These are phyloP conservation scores for Capronia americana DNA, from an alignment of 2,329 filamentous ascomycete genomes.

Conservation along the genomic window DNA sequence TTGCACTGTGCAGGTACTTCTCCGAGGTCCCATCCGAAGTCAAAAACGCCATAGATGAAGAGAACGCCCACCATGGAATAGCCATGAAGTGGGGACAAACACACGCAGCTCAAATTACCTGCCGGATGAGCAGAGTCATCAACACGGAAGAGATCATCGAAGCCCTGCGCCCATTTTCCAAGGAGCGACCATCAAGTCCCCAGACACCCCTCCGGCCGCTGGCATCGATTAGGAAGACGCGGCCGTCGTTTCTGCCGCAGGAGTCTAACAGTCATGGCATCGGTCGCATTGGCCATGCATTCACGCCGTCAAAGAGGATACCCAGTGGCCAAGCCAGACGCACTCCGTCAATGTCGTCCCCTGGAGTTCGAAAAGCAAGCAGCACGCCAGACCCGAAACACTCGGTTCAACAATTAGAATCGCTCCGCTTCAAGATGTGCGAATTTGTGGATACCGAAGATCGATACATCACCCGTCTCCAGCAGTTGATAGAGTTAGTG, in stretches of 20 bases:
- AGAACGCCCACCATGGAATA: slow-evolving; percentile 37
- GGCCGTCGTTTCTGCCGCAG: slow-evolving; percentile 37
- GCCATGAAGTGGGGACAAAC: slow-evolving; percentile 62
- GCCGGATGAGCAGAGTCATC: slow-evolving; percentile 81
- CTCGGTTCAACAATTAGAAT: slow-evolving; percentile 86
- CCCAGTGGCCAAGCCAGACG: slow-evolving; percentile 32
- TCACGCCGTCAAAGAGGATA: slow-evolving; percentile 35
- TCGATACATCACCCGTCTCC: slow-evolving; percentile 86
- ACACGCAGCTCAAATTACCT: slow-evolving; percentile 89
- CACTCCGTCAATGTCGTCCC: slow-evolving; percentile 36
- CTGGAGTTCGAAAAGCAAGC: slow-evolving; percentile 67
- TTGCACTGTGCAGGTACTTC: slow-evolving; percentile 94
- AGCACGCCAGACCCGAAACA: slow-evolving; percentile 83
- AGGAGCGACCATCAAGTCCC: slow-evolving; percentile 37
- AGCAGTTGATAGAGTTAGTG: slow-evolving; percentile 80
- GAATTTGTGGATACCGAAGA: slow-evolving; percentile 94
- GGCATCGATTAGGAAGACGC: slow-evolving; percentile 39
- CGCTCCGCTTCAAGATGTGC: slow-evolving; percentile 83
- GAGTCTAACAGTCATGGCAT: slow-evolving; percentile 24
- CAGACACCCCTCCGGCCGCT: slow-evolving; percentile 32
- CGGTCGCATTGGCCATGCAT: slow-evolving; percentile 21
- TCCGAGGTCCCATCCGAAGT: slow-evolving; percentile 79
- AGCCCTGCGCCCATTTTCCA: slow-evolving; percentile 60
- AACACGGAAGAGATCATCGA: slow-evolving; percentile 74
- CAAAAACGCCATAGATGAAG: slow-evolving; percentile 70